Conservation (phyloP, 768 basidiomycete species). For the Tricholoma hemisulphureum region DNA sequence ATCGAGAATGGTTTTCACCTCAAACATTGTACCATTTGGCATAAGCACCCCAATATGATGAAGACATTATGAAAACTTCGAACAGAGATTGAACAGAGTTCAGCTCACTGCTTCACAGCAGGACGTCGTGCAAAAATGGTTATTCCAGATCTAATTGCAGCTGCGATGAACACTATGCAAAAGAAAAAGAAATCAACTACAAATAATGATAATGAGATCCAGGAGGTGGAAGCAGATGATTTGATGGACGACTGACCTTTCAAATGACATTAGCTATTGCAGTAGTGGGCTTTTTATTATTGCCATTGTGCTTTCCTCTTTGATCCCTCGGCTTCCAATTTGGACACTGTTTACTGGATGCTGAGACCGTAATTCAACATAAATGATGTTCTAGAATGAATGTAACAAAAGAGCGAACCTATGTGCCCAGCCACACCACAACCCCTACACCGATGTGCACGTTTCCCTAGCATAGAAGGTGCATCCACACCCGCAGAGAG, state of each 20-base stretch:
- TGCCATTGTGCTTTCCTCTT: background rate
- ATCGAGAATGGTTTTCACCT: slow-evolving; percentile 26
- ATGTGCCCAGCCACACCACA: background rate
- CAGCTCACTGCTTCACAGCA: background rate
- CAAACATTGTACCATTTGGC: slow-evolving; percentile 15
- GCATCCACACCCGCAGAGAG: background rate
- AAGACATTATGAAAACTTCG: slow-evolving; percentile 19
- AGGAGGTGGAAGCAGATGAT: background rate
- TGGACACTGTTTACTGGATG: background rate
- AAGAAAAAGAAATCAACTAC: background rate
- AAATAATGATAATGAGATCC: background rate
- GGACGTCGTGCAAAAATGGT: background rate
- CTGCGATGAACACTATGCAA: slow-evolving; percentile 6
- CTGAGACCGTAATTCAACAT: background rate
- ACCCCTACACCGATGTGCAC: background rate
- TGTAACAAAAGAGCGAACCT: background rate
- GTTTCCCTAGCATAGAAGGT: background rate
- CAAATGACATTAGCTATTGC: background rate
- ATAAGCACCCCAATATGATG: slow-evolving; percentile 24
- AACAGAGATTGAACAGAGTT: background rate
- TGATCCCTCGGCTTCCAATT: background rate
- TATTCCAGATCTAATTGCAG: slow-evolving; percentile 11
- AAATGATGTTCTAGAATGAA: background rate
- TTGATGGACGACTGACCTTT: background rate
- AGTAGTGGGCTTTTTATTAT: background rate